Evolutionary conservation across 768 basidiomycete species (phyloP).

Genomic region (Pluteus cervinus): DNA sequence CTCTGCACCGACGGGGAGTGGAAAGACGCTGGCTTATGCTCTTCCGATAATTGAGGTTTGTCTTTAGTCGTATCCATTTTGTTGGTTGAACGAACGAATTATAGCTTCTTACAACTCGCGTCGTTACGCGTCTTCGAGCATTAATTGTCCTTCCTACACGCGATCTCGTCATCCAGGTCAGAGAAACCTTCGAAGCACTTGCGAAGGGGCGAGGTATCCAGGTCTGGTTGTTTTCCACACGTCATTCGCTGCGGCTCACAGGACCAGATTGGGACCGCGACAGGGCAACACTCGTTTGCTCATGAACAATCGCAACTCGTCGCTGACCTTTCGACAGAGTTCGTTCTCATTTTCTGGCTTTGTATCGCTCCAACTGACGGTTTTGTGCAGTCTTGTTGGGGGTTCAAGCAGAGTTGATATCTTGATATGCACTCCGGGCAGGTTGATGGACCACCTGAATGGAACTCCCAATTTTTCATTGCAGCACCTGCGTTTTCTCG

Average conservation of each 20-base stretch:
- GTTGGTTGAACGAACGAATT: conserved; percentile 6
- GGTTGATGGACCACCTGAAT: conserved; percentile 89
- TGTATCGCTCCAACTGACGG: neutral
- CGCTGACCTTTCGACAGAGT: conserved; percentile 51
- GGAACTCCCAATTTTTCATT: conserved; percentile 87
- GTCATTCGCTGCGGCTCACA: conserved; percentile 1
- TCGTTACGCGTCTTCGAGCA: conserved; percentile 82
- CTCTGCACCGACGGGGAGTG: conserved; percentile 96
- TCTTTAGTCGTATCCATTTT: neutral
- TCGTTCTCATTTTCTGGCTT: conserved; percentile 13
- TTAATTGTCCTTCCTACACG: conserved; percentile 89
- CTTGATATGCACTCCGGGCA: conserved; percentile 91
- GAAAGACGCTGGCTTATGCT: conserved; percentile 96
- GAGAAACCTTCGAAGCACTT: conserved; percentile 85
- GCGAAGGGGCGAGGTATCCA: conserved; percentile 83
- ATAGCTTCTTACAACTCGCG: conserved; percentile 64
- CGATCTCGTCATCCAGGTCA: conserved; percentile 87
- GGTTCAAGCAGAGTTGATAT: conserved; percentile 93
- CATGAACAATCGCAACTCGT: conserved; percentile 86
- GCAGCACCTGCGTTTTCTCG: conserved; percentile 93
- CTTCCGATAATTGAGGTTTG: conserved; percentile 85
- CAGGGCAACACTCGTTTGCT: conserved; percentile 90
- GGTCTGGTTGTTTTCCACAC: conserved; percentile 33
- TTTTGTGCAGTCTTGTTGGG: conserved; percentile 55
- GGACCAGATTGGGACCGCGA: conserved; percentile 64